Evolutionary conservation across 768 basidiomycete genomes (phyloP).

Genomic region (Neoboletus subvelutipes): DNA sequence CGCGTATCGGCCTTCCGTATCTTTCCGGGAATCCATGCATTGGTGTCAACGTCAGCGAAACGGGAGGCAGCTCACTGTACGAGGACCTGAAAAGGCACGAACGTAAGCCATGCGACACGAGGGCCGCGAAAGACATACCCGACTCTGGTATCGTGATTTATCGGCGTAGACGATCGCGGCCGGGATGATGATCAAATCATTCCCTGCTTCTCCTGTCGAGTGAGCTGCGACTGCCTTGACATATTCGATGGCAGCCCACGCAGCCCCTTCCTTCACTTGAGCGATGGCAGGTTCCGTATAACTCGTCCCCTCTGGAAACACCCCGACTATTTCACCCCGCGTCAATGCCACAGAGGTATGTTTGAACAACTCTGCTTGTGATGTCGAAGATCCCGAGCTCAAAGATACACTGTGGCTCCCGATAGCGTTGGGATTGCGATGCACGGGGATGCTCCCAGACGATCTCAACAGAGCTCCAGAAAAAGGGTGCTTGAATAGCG

Average conservation of each 20-base stretch:
- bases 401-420: conserved; percentile 2
- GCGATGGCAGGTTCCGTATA: conserved; percentile 48
- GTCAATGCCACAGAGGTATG: conserved; percentile 58
- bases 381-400: not conserved
- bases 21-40: not conserved
- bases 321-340: conserved; percentile 54
- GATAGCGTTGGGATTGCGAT: conserved; percentile 51
- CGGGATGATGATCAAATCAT: conserved; percentile 52
- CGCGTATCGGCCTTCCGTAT: conserved; percentile 8
- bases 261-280: conserved; percentile 59
- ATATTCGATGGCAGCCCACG: conserved; percentile 74
- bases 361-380: conserved; percentile 49
- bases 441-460: conserved; percentile 68
- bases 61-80: conserved; percentile 1
- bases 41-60: not conserved
- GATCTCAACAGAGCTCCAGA: conserved; percentile 51
- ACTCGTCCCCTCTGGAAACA: conserved; percentile 67
- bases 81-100: not conserved
- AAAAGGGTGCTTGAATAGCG: conserved; percentile 60
- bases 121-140: conserved; percentile 35
- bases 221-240: conserved; percentile 39
- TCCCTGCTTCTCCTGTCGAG: conserved; percentile 22
- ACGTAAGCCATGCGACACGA: not conserved
- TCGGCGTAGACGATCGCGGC: conserved; percentile 71
- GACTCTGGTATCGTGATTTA: conserved; percentile 62